Conservation (phyloP, 192 early-diverging fungal genomes). For the Funneliformis geosporum region DNA sequence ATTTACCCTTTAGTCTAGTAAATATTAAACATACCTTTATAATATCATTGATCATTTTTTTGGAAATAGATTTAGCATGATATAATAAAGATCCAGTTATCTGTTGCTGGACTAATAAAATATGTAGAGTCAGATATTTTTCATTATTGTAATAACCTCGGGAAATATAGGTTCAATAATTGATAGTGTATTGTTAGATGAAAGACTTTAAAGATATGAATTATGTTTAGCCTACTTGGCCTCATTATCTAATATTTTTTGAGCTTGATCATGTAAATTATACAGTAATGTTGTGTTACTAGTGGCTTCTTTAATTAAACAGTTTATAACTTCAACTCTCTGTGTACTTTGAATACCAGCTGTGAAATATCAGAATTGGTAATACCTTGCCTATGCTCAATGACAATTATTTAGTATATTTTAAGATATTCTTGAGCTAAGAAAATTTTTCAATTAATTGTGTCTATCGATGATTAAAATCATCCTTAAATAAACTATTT, state of each 20-base stretch:
- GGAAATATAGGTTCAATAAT: neutral
- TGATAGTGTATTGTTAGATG: neutral
- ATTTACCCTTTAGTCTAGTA: too few relatives aligned
- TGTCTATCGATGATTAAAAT: neutral
- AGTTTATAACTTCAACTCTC: neutral
- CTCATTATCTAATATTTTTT: neutral
- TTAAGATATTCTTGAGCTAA: neutral
- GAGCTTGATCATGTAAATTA: neutral
- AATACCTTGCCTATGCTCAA: neutral
- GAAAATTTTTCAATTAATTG: neutral
- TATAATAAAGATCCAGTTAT: neutral
- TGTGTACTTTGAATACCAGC: neutral
- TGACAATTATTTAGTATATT: neutral
- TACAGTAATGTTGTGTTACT: neutral
- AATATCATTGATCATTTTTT: neutral
- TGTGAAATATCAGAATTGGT: neutral
- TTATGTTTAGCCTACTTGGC: neutral
- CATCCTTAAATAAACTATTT: neutral
- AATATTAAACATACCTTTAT: neutral
- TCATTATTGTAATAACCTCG: neutral
- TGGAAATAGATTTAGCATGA: neutral
- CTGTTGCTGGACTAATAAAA: neutral
- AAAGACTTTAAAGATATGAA: neutral
- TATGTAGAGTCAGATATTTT: neutral
- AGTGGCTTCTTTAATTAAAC: neutral